A percentile compares a stretch with the other conserved stretches of the same genome.
Evolutionary conservation across 495 filamentous ascomycete species (phyloP).

Genomic region (Endocarpon pusillum): DNA sequence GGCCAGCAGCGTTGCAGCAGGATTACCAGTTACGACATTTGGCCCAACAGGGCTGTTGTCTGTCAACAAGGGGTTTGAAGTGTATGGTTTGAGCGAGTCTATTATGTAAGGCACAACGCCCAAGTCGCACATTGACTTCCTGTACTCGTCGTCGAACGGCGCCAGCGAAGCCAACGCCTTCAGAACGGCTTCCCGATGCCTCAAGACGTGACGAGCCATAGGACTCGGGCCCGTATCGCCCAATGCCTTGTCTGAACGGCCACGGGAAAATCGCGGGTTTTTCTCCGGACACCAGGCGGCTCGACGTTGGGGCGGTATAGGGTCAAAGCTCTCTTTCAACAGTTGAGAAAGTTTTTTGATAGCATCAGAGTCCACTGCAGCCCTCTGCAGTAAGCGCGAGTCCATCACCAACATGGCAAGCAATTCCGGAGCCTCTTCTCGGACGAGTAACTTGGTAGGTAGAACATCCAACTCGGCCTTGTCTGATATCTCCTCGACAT

Average conservation of each 20-base stretch:
- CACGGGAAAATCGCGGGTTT: slow-evolving; percentile 17
- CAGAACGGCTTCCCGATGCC: slow-evolving; percentile 59
- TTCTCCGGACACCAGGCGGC: slow-evolving; percentile 26
- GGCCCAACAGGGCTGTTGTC: slow-evolving; percentile 13
- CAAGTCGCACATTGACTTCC: slow-evolving; percentile 67
- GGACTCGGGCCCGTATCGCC: slow-evolving; percentile 45
- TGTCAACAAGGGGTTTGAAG: slow-evolving; percentile 21
- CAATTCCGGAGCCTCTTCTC: slow-evolving; percentile 56
- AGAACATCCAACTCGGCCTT: slow-evolving; percentile 23
- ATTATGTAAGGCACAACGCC: slow-evolving; percentile 67
- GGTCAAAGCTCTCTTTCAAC: slow-evolving; percentile 52
- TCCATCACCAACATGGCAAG: slow-evolving; percentile 66
- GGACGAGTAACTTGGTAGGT: slow-evolving; percentile 24
- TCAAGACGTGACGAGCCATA: slow-evolving; percentile 53
- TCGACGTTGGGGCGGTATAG: slow-evolving; percentile 18
- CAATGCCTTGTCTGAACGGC: slow-evolving; percentile 22
- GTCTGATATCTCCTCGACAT: slow-evolving; percentile 22
- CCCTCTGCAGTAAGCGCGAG: slow-evolving; percentile 57
- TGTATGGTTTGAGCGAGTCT: slow-evolving; percentile 52
- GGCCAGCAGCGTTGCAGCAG: slow-evolving; percentile 56
- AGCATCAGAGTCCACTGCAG: slow-evolving; percentile 61
- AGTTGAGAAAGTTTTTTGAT: slow-evolving; percentile 58
- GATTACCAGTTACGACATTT: slow-evolving; percentile 19
- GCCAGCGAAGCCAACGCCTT: slow-evolving; percentile 63
- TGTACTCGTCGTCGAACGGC: slow-evolving; percentile 65